These are phyloP conservation scores for Lentinus tigrinus DNA, from an alignment of 768 basidiomycete genomes.

Conservation along the genomic window DNA sequence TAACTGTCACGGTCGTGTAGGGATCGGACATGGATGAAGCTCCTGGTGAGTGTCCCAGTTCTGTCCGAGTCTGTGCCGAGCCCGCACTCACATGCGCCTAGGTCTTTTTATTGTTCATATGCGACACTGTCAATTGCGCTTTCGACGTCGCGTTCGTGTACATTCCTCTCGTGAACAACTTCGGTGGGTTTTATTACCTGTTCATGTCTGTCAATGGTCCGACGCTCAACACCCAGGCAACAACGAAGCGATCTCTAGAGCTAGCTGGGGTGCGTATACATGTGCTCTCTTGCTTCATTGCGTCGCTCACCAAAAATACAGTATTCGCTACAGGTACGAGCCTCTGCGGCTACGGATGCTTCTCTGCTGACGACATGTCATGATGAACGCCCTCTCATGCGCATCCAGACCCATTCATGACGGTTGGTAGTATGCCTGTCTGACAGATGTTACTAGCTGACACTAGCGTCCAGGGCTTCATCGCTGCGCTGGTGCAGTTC, in stretches of 20 bases:
- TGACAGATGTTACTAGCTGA: background rate
- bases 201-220: background rate
- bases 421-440: slow-evolving; percentile 28
- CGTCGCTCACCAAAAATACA: background rate
- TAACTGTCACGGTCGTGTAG: slow-evolving; percentile 23
- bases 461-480: background rate
- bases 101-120: slow-evolving; percentile 43
- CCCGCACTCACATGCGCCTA: slow-evolving; percentile 15
- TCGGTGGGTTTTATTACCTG: slow-evolving; percentile 32
- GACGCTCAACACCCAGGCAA: slow-evolving; percentile 23
- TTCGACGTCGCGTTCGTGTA: slow-evolving; percentile 50
- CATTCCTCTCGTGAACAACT: slow-evolving; percentile 43
- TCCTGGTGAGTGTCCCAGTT: slow-evolving; percentile 35
- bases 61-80: background rate
- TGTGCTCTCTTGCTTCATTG: background rate
- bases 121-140: slow-evolving; percentile 46
- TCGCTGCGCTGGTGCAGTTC: slow-evolving; percentile 36
- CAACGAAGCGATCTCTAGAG: slow-evolving; percentile 18
- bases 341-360: too few species aligned
- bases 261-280: slow-evolving; percentile 26
- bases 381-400: background rate
- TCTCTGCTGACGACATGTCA: slow-evolving; percentile 8
- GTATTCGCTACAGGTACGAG: too few species aligned
- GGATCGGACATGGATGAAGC: slow-evolving; percentile 45
- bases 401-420: slow-evolving; percentile 42